Conservation (phyloP, 805 yeast genomes). For the Candida oleophila region DNA sequence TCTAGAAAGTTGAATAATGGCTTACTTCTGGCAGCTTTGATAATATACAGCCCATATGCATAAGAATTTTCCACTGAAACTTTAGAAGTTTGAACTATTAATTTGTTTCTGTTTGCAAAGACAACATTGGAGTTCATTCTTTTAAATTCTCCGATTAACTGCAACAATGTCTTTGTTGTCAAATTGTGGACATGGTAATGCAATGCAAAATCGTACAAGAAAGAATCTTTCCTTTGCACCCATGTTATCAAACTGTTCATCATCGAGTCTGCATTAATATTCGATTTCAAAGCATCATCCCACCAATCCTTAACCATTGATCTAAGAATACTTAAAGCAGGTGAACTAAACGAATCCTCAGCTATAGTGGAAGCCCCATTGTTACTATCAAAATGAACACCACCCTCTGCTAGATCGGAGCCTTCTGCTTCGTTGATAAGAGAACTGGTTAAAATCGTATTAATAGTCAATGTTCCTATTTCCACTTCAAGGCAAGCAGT, state of each 20-base stretch:
- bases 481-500: conserved; percentile 77
- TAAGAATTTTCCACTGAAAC: conserved; percentile 80
- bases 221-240: conserved; percentile 77
- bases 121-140: conserved; percentile 77
- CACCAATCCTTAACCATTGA: conserved; percentile 85
- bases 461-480: conserved; percentile 76
- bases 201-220: conserved; percentile 71
- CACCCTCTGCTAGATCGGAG: conserved; percentile 61
- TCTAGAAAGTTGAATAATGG: conserved; percentile 84
- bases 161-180: conserved; percentile 78
- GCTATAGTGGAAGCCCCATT: conserved; percentile 56
- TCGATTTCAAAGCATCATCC: conserved; percentile 76
- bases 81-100: conserved; percentile 73
- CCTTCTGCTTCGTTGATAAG: conserved; percentile 88
- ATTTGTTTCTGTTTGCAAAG: conserved; percentile 74
- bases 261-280: conserved; percentile 76
- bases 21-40: conserved; percentile 73
- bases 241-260: conserved; percentile 79
- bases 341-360: conserved; percentile 77
- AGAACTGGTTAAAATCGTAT: conserved; percentile 82
- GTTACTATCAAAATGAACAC: conserved; percentile 29
- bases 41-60: conserved; percentile 83
- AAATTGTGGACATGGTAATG: conserved; percentile 87
- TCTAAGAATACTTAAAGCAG: conserved; percentile 70
- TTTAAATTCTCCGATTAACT: conserved; percentile 74